phyloP scores from a whole-genome alignment of 768 basidiomycete genomes.

The Clavaria fumosa region DNA sequence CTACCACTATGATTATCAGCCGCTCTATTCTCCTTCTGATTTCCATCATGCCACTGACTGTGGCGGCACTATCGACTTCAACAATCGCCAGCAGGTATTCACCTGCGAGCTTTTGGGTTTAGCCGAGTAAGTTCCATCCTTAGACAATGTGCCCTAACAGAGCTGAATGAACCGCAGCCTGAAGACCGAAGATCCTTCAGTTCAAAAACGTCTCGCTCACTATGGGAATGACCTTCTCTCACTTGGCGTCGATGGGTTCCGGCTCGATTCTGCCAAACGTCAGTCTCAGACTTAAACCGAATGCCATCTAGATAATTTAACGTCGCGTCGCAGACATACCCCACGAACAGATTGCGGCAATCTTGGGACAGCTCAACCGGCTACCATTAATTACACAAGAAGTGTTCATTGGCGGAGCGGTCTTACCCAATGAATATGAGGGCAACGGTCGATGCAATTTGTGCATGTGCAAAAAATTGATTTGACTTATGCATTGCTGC shows the following conservation, averaged over 20 bases:
- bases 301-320: too few relatives aligned
- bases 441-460: conserved; percentile 25
- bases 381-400: conserved; percentile 51
- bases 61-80: conserved; percentile 43
- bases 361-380: conserved; percentile 26
- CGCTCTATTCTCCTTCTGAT: conserved; percentile 58
- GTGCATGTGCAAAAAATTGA: not conserved
- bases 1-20: too few relatives aligned
- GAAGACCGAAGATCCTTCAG: conserved; percentile 45
- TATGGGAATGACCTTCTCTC: conserved; percentile 48
- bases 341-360: conserved; percentile 36
- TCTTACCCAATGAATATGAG: conserved; percentile 41
- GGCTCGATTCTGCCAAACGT: conserved; percentile 56
- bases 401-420: conserved; percentile 33
- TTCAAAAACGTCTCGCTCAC: conserved; percentile 34
- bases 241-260: conserved; percentile 45
- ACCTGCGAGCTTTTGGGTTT: conserved; percentile 37
- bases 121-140: conserved; percentile 40
- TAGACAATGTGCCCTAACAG: too few relatives aligned
- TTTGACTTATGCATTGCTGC: not conserved
- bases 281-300: conserved; percentile 7
- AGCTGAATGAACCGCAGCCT: too few relatives aligned
- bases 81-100: conserved; percentile 38
- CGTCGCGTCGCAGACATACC: conserved; percentile 30
- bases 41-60: conserved; percentile 37